These are phyloP conservation scores for Exophiala sp. DNA, from an alignment of 2,329 filamentous ascomycete species.

Conservation along the genomic window DNA sequence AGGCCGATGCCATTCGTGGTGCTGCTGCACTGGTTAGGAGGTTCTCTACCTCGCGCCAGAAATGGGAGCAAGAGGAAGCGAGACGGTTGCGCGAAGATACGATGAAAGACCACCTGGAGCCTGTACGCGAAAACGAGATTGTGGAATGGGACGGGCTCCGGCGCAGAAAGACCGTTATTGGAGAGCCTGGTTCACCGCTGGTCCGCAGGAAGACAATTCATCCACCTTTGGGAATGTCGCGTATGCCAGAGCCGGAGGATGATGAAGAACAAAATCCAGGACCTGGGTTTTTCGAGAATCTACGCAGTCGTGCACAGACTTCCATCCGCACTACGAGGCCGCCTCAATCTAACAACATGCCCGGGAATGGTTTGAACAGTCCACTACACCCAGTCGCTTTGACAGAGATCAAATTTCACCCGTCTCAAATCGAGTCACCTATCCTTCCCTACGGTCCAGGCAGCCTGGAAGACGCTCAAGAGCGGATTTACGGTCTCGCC, in stretches of 20 bases:
- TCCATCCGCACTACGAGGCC: conserved; percentile 32
- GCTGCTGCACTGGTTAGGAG: conserved; percentile 82
- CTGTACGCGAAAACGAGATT: conserved; percentile 73
- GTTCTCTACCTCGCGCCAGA: conserved; percentile 70
- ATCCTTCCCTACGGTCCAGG: conserved; percentile 27
- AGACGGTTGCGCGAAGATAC: conserved; percentile 77
- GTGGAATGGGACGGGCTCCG: conserved; percentile 92
- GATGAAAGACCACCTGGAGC: conserved; percentile 64
- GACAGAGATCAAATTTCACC: conserved; percentile 57
- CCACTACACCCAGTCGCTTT: conserved; percentile 61
- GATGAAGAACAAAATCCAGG: conserved; percentile 18
- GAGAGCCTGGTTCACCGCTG: conserved; percentile 42
- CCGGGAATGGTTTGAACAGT: conserved; percentile 44
- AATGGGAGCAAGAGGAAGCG: conserved; percentile 76
- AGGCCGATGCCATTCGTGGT: conserved; percentile 92
- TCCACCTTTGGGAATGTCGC: conserved; percentile 82
- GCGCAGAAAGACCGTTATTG: conserved; percentile 61
- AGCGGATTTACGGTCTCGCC: conserved; percentile 53
- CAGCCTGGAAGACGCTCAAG: conserved; percentile 33
- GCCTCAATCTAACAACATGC: conserved; percentile 35
- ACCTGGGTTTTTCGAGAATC: conserved; percentile 37
- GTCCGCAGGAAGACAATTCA: conserved; percentile 54
- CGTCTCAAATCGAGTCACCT: conserved; percentile 46
- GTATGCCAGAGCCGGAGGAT: conserved; percentile 59
- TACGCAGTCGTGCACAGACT: conserved; percentile 39